These are phyloP conservation scores for Capsicum baccatum DNA, from an alignment of 257 asterid genomes.

Conservation along the genomic window DNA sequence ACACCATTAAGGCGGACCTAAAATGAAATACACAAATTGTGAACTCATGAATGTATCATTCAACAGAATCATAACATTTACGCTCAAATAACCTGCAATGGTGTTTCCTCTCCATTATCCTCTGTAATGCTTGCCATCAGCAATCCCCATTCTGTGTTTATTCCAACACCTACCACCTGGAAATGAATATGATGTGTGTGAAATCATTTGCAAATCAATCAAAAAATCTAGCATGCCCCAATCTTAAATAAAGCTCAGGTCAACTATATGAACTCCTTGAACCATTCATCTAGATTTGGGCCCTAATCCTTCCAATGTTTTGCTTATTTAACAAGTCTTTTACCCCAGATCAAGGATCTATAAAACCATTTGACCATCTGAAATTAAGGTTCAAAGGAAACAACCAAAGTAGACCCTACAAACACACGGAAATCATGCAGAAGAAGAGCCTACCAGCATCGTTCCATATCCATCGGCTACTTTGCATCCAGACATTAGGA, in stretches of 20 bases:
- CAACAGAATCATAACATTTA: not conserved
- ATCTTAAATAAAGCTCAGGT: not conserved
- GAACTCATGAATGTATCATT: not conserved
- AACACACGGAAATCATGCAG: not conserved
- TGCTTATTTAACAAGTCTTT: not conserved
- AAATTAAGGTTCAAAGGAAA: not conserved
- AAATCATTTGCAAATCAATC: slow-evolving; percentile 7
- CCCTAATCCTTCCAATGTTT: not conserved
- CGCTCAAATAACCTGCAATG: slow-evolving; percentile 72
- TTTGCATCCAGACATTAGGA: slow-evolving; percentile 96
- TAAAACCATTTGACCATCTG: not conserved
- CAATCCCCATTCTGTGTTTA: slow-evolving; percentile 97
- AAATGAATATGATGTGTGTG: slow-evolving; percentile 13
- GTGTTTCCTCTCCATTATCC: slow-evolving; percentile 98
- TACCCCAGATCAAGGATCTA: not conserved
- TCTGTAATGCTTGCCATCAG: slow-evolving; percentile 98
- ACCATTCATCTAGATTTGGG: not conserved
- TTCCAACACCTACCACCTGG: slow-evolving; percentile 90
- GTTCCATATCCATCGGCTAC: slow-evolving; percentile 96
- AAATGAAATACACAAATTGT: slow-evolving; percentile 6
- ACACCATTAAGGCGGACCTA: slow-evolving; percentile 94
- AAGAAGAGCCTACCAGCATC: slow-evolving; percentile 74
- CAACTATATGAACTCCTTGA: not conserved
- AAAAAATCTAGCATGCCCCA: not conserved
- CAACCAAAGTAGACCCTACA: not conserved